Base-by-base conservation (phyloP, 2,329 filamentous ascomycete genomes). In the Hypoxylon sp. region DNA sequence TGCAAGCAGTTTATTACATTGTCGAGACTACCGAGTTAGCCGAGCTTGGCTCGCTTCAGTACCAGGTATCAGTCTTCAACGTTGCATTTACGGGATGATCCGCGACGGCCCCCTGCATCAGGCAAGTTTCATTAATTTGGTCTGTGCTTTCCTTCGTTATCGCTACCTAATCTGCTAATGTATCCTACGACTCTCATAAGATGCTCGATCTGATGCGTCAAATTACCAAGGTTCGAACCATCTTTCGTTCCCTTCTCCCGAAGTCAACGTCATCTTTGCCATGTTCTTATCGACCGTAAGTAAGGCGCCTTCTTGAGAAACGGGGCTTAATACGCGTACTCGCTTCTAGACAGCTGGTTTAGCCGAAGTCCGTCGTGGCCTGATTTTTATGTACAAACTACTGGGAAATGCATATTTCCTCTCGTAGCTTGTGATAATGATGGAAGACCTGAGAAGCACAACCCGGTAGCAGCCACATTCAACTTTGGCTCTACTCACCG, bases 91-190 rank as follows among this genome's bases (percentile, higher is more conserved):
- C 61, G 67, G 67, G 60, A 70, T 30, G 64, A 67, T 67, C 64
- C 64, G 64, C 46, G 67, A 69, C 63, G 52, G 17, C 25, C 52
- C 60, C 60, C 63, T 67, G 67, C 67, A 46, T 65, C 67, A 70
- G 57, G 45, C 56, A 41, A 58, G 67, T 70, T 70, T 70, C 67
- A 70, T 6, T 53, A 13, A 34, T 61, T 43, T 63, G 57, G 61
- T n/a, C 61, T 32, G 36, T 67, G 64, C 67, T 60, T 28, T 49
- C 46, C 32, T 25, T 34, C 21, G n/a, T 30, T 38, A 30, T 30
- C 28, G 28, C 28, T 30, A 30, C 28, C 28, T 30, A 30, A 30
- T 58, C 32, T 32, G 45, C 56, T 64, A 53, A 64, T 55, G 48
- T 38, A 57, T 57, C 50, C 43, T 36, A 43, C 36, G 28, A 55